Conservation (phyloP, 2,329 filamentous ascomycete genomes). For the Gliomastix tumulicola region DNA sequence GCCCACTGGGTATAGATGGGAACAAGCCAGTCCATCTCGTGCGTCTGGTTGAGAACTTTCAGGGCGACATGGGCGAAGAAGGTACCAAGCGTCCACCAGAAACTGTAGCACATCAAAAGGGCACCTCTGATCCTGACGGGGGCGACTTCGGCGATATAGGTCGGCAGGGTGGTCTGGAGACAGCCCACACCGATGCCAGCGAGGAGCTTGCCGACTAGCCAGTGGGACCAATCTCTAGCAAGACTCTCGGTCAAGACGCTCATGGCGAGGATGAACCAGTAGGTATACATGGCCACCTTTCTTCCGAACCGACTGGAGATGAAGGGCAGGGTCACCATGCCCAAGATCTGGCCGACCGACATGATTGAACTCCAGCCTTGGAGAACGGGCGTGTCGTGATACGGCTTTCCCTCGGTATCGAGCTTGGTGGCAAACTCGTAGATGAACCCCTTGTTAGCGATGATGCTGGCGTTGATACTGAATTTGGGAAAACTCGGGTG, state of each 20-base stretch:
- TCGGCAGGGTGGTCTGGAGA: conserved; percentile 30
- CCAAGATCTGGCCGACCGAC: conserved; percentile 29
- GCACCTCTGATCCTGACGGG: conserved; percentile 32
- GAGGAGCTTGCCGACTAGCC: conserved; percentile 26
- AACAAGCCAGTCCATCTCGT: conserved; percentile 24
- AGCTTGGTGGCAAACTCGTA: conserved; percentile 19
- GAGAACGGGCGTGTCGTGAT: conserved; percentile 24
- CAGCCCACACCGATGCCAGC: conserved; percentile 32
- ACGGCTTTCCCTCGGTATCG: conserved; percentile 14
- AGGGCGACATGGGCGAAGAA: conserved; percentile 33
- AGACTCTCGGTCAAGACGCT: conserved; percentile 29
- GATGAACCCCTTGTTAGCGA: conserved; percentile 29
- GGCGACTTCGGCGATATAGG: conserved; percentile 32
- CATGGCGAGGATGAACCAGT: conserved; percentile 20
- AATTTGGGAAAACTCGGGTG: not conserved
- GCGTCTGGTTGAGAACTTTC: conserved; percentile 18
- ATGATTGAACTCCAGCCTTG: conserved; percentile 29
- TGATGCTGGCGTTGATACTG: conserved; percentile 25
- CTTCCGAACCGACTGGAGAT: conserved; percentile 18
- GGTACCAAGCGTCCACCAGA: conserved; percentile 36
- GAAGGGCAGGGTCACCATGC: conserved; percentile 20
- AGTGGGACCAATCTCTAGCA: conserved; percentile 26
- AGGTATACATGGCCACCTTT: conserved; percentile 20
- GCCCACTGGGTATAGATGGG: conserved; percentile 38
- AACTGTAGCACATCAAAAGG: conserved; percentile 29